phyloP scores from a whole-genome alignment of 345 rosid genomes.

The Gossypium mustelinum region DNA sequence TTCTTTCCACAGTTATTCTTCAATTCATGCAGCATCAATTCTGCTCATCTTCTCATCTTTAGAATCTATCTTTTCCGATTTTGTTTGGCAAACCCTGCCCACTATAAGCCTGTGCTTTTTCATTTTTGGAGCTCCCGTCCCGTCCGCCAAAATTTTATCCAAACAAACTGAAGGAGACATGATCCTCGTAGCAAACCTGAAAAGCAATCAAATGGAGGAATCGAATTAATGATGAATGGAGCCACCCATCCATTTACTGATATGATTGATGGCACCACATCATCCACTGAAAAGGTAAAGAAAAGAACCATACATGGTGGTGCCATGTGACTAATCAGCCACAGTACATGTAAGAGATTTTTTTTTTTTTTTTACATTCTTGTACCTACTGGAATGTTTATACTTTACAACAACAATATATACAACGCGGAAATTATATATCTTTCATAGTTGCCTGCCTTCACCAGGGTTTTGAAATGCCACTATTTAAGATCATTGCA shows the following conservation, averaged over 20 bases:
- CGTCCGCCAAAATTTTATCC: conserved; percentile 18
- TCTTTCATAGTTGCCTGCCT: no score
- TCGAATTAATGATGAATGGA: conserved; percentile 5
- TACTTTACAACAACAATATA: no score
- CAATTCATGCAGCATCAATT: conserved; percentile 41
- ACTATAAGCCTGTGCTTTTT: conserved; percentile 14
- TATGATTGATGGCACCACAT: conserved; percentile 3
- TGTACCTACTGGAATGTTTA: no score
- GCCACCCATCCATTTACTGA: conserved; percentile 1
- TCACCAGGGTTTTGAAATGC: no score
- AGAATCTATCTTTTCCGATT: conserved; percentile 7
- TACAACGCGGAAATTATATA: no score
- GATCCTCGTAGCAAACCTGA: conserved; percentile 22
- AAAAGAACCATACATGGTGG: not conserved
- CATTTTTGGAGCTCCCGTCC: not conserved
- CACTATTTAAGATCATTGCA: no score
- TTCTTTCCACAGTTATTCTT: conserved; percentile 36
- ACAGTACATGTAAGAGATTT: not conserved
- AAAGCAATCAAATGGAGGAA: conserved; percentile 14
- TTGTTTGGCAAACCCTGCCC: conserved; percentile 13
- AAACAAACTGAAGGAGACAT: conserved; percentile 22
- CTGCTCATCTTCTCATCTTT: conserved; percentile 31
- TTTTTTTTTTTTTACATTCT: not conserved
- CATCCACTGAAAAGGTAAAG: not conserved
- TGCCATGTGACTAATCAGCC: not conserved